Conservation (phyloP, 2,329 filamentous ascomycete species). For the Diaporthe citri region DNA sequence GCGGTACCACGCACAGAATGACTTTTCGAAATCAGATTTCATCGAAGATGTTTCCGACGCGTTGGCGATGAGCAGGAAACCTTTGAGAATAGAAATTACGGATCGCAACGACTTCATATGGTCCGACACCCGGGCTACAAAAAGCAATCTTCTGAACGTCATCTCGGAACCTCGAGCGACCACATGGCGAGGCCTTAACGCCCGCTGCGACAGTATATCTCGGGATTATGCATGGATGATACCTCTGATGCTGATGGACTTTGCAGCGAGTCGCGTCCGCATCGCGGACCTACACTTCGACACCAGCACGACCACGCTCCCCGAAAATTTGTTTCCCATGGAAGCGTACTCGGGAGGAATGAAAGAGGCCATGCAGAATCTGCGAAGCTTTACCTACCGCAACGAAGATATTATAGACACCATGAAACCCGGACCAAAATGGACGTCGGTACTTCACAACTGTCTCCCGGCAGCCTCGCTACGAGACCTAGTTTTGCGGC, state of each 20-base stretch:
- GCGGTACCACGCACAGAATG: neutral
- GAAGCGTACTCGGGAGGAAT: neutral
- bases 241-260: neutral
- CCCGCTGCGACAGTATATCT: accelerated
- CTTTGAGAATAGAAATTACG: neutral
- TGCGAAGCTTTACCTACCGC: neutral
- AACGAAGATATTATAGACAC: accelerated
- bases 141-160: neutral
- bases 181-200: neutral
- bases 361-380: neutral
- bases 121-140: too few species aligned
- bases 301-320: neutral
- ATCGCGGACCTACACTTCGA: neutral
- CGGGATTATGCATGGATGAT: neutral
- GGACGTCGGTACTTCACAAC: neutral
- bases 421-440: accelerated
- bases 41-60: neutral
- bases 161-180: neutral
- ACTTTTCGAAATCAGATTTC: neutral
- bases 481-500: neutral
- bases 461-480: neutral
- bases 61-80: neutral
- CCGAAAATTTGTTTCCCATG: neutral
- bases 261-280: neutral
- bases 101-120: neutral